phyloP scores from a whole-genome alignment of 2,329 filamentous ascomycete genomes.

The Eurotiales sp. region DNA sequence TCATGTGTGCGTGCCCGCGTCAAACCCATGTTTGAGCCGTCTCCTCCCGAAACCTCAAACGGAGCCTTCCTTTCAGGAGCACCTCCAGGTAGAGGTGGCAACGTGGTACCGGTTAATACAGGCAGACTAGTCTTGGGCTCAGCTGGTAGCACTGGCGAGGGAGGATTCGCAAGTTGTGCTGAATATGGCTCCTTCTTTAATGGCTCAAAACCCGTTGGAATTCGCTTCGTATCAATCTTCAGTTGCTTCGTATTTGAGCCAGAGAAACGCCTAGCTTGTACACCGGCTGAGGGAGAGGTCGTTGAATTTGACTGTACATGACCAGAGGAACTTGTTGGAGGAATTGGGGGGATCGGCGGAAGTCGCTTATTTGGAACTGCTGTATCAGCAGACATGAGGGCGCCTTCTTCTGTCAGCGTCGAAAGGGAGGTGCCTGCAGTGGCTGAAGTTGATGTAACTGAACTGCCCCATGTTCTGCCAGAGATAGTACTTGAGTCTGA shows the following conservation, averaged over 20 bases:
- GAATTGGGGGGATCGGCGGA: conserved; percentile 49
- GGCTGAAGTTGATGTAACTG: conserved; percentile 67
- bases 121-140: conserved; percentile 21
- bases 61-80: conserved; percentile 28
- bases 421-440: conserved; percentile 66
- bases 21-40: conserved; percentile 40
- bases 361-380: conserved; percentile 30
- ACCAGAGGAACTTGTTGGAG: conserved; percentile 35
- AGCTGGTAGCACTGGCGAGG: conserved; percentile 29
- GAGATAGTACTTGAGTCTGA: conserved; percentile 78
- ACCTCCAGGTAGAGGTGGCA: conserved; percentile 21
- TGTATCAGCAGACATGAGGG: conserved; percentile 32
- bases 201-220: conserved; percentile 21
- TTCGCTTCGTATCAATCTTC: conserved; percentile 73
- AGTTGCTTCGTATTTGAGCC: conserved; percentile 76
- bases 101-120: conserved; percentile 17
- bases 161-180: conserved; percentile 20
- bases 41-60: conserved; percentile 33
- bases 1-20: conserved; percentile 45
- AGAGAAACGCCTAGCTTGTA: conserved; percentile 74
- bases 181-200: conserved; percentile 27
- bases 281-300: conserved; percentile 42
- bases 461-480: conserved; percentile 77
- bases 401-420: conserved; percentile 64
- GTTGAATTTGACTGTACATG: conserved; percentile 19